Conservation (phyloP, 345 rosid species). For the Erucastrum elatum region DNA sequence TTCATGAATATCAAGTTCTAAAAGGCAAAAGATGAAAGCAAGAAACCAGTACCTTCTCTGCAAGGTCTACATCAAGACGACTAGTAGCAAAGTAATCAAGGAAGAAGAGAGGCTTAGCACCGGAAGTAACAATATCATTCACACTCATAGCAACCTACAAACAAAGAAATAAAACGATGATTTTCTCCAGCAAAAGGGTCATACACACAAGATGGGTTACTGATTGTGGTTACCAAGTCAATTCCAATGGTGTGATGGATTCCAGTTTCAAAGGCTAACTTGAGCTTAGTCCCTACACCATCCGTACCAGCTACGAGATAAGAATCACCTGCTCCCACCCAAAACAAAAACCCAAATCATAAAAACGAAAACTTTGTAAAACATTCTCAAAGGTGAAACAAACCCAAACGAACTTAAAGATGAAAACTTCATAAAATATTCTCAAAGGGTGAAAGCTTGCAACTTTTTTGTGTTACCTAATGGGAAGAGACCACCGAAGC, state of each 20-base stretch:
- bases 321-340: slow-evolving; percentile 61
- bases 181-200: background rate
- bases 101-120: slow-evolving; percentile 91
- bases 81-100: slow-evolving; percentile 96
- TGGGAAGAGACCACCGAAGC: slow-evolving; percentile 90
- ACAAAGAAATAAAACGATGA: slow-evolving; percentile 3
- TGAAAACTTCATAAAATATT: background rate
- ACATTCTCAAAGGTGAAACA: background rate
- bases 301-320: slow-evolving; percentile 95
- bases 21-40: slow-evolving; percentile 6
- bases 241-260: slow-evolving; percentile 91
- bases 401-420: too few species aligned
- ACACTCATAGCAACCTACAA: slow-evolving; percentile 95
- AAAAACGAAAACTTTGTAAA: background rate
- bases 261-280: slow-evolving; percentile 90
- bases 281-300: slow-evolving; percentile 98
- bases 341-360: background rate
- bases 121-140: slow-evolving; percentile 92
- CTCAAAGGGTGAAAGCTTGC: background rate
- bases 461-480: slow-evolving; percentile 50
- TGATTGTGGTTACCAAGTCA: slow-evolving; percentile 61
- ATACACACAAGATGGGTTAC: background rate
- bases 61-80: slow-evolving; percentile 90
- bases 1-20: slow-evolving; percentile 4
- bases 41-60: slow-evolving; percentile 63